Conservation (phyloP, 2,329 filamentous ascomycete species). For the Xylogone sp. region DNA sequence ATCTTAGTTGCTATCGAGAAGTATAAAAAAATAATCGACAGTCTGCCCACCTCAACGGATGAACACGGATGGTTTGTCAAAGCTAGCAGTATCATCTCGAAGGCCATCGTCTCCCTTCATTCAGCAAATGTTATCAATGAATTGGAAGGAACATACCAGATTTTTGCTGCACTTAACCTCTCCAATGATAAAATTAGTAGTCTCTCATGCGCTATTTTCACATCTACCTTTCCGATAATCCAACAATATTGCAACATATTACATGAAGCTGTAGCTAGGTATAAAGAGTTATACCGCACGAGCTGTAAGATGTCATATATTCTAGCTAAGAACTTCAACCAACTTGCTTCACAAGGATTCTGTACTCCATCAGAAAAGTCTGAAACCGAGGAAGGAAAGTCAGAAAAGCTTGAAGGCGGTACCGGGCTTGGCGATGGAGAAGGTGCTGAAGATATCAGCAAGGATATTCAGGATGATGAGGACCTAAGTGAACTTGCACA, state of each 20-base stretch:
- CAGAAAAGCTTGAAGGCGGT: slow-evolving; percentile 81
- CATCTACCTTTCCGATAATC: slow-evolving; percentile 65
- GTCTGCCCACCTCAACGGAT: slow-evolving; percentile 55
- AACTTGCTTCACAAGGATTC: slow-evolving; percentile 82
- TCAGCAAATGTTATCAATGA: slow-evolving; percentile 23
- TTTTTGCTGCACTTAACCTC: slow-evolving; percentile 42
- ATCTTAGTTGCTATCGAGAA: slow-evolving; percentile 78
- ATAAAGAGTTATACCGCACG: slow-evolving; percentile 63
- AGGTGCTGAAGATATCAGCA: slow-evolving; percentile 95
- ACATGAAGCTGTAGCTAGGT: slow-evolving; percentile 52
- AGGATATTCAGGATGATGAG: slow-evolving; percentile 91
- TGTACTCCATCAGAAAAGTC: slow-evolving; percentile 84
- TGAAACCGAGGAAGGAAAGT: slow-evolving; percentile 63
- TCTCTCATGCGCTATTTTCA: slow-evolving; percentile 53
- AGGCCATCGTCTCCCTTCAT: slow-evolving; percentile 23
- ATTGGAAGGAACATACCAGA: slow-evolving; percentile 39
- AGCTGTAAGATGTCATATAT: slow-evolving; percentile 72
- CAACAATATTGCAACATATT: slow-evolving; percentile 67
- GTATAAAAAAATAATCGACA: slow-evolving; percentile 52
- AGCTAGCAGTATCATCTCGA: slow-evolving; percentile 23
- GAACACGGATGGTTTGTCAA: slow-evolving; percentile 58
- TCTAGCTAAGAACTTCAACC: slow-evolving; percentile 72
- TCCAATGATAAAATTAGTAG: slow-evolving; percentile 36
- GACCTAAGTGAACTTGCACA: slow-evolving; percentile 89
- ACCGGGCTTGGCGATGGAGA: slow-evolving; percentile 94